These are phyloP conservation scores for Fusarium sp. DNA, from an alignment of 2,329 filamentous ascomycete species.

Conservation along the genomic window DNA sequence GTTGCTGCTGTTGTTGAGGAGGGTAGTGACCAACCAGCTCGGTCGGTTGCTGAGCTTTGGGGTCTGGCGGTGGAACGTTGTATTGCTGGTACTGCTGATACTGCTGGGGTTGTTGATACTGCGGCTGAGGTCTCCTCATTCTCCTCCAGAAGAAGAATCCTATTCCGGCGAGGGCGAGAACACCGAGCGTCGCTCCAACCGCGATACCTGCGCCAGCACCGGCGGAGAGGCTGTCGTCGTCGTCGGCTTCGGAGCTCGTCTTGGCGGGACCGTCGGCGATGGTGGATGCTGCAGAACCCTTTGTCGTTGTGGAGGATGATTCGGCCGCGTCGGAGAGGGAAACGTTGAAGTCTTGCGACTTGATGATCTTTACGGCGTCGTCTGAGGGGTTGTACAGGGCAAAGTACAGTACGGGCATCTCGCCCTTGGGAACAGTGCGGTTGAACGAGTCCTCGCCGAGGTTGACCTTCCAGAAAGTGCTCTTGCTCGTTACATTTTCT, in stretches of 20 bases:
- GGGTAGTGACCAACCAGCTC: neutral
- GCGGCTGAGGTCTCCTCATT: neutral
- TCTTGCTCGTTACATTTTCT: conserved; percentile 16
- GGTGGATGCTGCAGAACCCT: neutral
- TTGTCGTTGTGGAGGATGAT: neutral
- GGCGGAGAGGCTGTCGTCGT: neutral
- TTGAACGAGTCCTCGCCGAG: neutral
- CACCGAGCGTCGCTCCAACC: neutral
- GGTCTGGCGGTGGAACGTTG: neutral
- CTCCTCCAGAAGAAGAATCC: conserved; percentile 13
- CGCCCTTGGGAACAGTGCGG: neutral
- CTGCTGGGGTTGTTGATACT: neutral
- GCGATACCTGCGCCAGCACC: conserved; percentile 14
- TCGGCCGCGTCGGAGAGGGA: neutral
- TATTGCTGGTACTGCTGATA: neutral
- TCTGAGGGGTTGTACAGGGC: neutral
- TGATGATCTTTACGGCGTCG: neutral
- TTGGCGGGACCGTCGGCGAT: neutral
- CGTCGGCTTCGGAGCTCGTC: neutral
- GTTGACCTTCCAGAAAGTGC: conserved; percentile 1
- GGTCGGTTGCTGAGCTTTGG: neutral
- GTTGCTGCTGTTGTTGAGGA: neutral
- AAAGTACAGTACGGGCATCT: conserved; percentile 10
- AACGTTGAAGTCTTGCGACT: conserved; percentile 14
- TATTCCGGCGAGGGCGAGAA: neutral